Evolutionary conservation across 2,329 filamentous ascomycete genomes (phyloP), one percentile per base, ranked within the genome.

Genomic region (Calonectria pteridis): DNA sequence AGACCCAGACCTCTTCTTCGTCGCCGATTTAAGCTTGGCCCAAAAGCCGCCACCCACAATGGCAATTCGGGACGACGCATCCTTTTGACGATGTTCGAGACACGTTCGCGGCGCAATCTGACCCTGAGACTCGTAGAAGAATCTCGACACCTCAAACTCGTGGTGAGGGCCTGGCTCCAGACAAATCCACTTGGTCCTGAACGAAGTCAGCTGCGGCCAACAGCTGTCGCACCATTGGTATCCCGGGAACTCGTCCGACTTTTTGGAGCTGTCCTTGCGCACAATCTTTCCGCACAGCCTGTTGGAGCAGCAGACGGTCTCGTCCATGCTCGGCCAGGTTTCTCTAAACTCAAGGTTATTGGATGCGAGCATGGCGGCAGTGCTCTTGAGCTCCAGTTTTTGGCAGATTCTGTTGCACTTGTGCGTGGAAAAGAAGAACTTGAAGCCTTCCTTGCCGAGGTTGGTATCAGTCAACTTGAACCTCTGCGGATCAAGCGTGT

Each of bases 231-330:
- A 58, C 53, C 31, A 58, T 10, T 58, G 53, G 9, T 35, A 58
- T 20, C 53, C 53, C 1, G 29, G 53, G 28, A 58, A 35, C 20
- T 58, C 53, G 29, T 35, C 31, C 18, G 53, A 35, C 20, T 35
- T 58, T 37, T 37, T 35, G 29, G 31, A 58, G 31, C 31, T 16
- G 5, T 58, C 53, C 11, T 37, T 58, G 33, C 53, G 29, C 53
- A 86, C 65, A 46, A 85, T 85, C 62, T 76, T 77, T 14, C 83
- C 75, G 72, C 85, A 86, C 26, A 86, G 79, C 70, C 85, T 86
- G 77, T 85, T 86, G 9, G 84, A 83, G 65, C 85, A 86, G 71
- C 81, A 85, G 0, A 83, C 80, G 0, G 78, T 80, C 28, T 76
- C 76, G 43, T 77, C 78, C 28, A 82, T 77, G 49, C 62, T 74